phyloP scores from a whole-genome alignment of 768 basidiomycete genomes.

The Pleurotus djamor region DNA sequence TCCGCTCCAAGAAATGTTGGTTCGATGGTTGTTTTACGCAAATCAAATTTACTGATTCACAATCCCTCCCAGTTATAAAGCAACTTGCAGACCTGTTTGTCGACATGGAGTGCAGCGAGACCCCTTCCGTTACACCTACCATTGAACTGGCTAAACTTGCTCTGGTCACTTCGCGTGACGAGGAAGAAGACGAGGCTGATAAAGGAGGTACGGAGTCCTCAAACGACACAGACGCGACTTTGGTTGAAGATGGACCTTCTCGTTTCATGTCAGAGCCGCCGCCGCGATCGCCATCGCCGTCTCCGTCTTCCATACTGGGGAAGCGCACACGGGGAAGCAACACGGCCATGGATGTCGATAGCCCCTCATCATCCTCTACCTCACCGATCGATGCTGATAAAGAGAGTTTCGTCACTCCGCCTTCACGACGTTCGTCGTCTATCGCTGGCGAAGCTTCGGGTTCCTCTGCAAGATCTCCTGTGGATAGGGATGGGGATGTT shows the following conservation, averaged over 20 bases:
- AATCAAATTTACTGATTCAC: background rate
- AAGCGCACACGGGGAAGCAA: constrained; percentile 59
- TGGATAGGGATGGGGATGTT: constrained; percentile 29
- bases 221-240: constrained; percentile 85
- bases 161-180: constrained; percentile 86
- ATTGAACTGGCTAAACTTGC: constrained; percentile 90
- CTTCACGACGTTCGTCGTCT: constrained; percentile 21
- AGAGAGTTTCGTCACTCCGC: constrained; percentile 30
- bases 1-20: constrained; percentile 83
- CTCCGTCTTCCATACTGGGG: constrained; percentile 59
- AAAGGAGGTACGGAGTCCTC: constrained; percentile 76
- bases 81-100: constrained; percentile 80
- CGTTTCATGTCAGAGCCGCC: constrained; percentile 25
- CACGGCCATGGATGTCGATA: constrained; percentile 60
- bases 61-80: constrained; percentile 58
- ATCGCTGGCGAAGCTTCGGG: constrained; percentile 20
- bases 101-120: constrained; percentile 65
- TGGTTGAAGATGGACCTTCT: constrained; percentile 71
- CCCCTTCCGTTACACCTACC: constrained; percentile 74
- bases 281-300: constrained; percentile 27
- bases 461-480: constrained; percentile 23
- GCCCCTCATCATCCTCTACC: constrained; percentile 17
- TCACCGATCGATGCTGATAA: constrained; percentile 31
- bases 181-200: constrained; percentile 80
- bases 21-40: constrained; percentile 8